Evolutionary conservation across 441 rosid genomes (phyloP).

Genomic region (Pelargonium cotyledonis): DNA sequence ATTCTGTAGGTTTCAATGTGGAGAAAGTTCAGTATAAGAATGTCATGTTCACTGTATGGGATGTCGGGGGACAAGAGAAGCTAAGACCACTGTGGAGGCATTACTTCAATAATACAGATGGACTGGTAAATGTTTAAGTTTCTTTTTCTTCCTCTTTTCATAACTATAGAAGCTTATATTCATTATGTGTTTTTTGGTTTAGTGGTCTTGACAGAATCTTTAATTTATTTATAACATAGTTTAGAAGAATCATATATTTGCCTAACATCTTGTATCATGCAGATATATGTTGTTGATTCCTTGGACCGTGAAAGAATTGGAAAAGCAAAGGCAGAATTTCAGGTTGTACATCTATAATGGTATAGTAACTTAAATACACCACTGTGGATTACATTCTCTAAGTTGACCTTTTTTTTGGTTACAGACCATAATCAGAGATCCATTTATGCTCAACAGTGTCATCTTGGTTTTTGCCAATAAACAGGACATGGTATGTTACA

Average conservation of each 20-base stretch:
- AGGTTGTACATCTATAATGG: constrained; percentile 46
- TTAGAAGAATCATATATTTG: not conserved
- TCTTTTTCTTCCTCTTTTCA: not conserved
- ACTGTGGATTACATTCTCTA: constrained; percentile 22
- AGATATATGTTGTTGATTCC: constrained; percentile 98
- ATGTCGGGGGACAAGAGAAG: constrained; percentile 98
- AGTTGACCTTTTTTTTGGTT: constrained; percentile 23
- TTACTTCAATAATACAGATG: constrained; percentile 95
- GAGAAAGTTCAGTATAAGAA: constrained; percentile 99
- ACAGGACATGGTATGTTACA: constrained; percentile 83
- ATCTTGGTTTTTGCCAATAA: constrained; percentile 97
- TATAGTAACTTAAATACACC: constrained; percentile 8
- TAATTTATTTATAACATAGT: not conserved
- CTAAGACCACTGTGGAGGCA: constrained; percentile 99
- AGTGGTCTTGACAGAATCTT: not conserved
- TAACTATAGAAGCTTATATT: not conserved
- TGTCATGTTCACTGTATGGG: constrained; percentile 98
- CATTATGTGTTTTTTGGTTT: not conserved
- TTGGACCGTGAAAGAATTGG: constrained; percentile 95
- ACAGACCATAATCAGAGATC: constrained; percentile 92
- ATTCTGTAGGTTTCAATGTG: constrained; percentile 78
- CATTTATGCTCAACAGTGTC: constrained; percentile 90
- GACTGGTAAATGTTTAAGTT: constrained; percentile 47
- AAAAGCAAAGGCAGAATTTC: constrained; percentile 85
- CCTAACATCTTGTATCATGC: constrained; percentile 16